Base-by-base conservation (phyloP, 495 filamentous ascomycete species). In the Umbilicaria muhlenbergii region DNA sequence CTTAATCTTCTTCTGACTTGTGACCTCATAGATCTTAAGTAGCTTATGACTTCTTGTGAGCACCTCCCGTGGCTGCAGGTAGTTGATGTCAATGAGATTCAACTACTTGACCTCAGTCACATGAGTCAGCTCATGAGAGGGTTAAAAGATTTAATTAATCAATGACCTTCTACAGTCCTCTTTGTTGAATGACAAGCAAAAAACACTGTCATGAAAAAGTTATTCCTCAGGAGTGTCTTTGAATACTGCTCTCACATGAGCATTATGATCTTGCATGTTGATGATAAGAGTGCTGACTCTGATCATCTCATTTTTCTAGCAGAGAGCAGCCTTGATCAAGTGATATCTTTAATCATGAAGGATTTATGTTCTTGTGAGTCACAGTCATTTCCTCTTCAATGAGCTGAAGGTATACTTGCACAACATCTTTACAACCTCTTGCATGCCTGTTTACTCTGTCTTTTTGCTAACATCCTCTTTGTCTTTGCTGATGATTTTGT, bases 401-500 rank as follows among this genome's bases (percentile, higher is more conserved):
- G 37, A 43, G 39, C 31, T 32, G 11, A 41, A 32, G 37, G 42
- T 21, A 21, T 21, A 21, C 24, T 35, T 38, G 12, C n/a, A 15
- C 12, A 42, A 15, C 16, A 37, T 43, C 34, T 56, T 19, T 41
- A 43, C 16, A 34, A 54, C 38, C 48, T 53, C 33, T 21, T 60
- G 32, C 54, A 58, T 33, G 39, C 51, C 12, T 45, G 50, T 14
- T 45, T 60, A n/a, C 37, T 61, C 15, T 54, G 46, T 41, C 38
- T 44, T 13, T 62, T 62, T 38, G 51, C 46, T 40, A 46, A 62
- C 35, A 34, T 59, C 10, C 42, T 62, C 31, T 62, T 44, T 32
- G 46, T 62, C 36, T 62, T 62, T 47, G 46, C 49, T 6, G 50
- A 56, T 52, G 48, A 62, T 37, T 47, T 62, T 45, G 18, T 32